Percentiles rank a stretch among this genome's conserved stretches.
These are phyloP conservation scores for Talaromyces sp. DNA, from an alignment of 2,329 filamentous ascomycete species.

Conservation along the genomic window DNA sequence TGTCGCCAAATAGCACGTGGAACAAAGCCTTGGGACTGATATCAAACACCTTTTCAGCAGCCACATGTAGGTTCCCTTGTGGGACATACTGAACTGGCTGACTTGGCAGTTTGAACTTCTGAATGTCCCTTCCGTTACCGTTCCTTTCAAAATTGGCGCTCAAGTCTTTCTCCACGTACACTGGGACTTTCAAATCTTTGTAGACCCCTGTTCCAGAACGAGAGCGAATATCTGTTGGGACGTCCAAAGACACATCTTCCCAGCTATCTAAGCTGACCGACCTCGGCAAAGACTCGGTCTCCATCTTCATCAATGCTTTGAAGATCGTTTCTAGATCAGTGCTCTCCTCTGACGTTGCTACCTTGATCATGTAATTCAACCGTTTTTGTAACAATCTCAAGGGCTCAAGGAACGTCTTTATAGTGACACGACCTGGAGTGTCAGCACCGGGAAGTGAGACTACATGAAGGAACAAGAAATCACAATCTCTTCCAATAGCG, in stretches of 20 bases:
- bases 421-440: slow-evolving; percentile 70
- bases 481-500: slow-evolving; percentile 84
- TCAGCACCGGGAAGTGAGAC: slow-evolving; percentile 62
- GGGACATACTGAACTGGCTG: slow-evolving; percentile 83
- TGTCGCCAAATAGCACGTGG: slow-evolving; percentile 94
- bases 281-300: slow-evolving; percentile 57
- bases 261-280: slow-evolving; percentile 83
- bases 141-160: slow-evolving; percentile 46
- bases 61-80: slow-evolving; percentile 71
- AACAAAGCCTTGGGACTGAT: slow-evolving; percentile 93
- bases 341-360: slow-evolving; percentile 70
- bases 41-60: slow-evolving; percentile 79
- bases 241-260: slow-evolving; percentile 72
- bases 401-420: slow-evolving; percentile 92
- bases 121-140: slow-evolving; percentile 48
- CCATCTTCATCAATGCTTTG: slow-evolving; percentile 70
- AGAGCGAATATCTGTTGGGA: slow-evolving; percentile 59
- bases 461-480: slow-evolving; percentile 85
- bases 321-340: slow-evolving; percentile 69
- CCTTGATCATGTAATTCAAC: slow-evolving; percentile 80
- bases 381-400: slow-evolving; percentile 77
- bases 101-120: slow-evolving; percentile 77
- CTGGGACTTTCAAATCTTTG: slow-evolving; percentile 56
- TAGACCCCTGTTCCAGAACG: slow-evolving; percentile 38
- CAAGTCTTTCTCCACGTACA: slow-evolving; percentile 63